These are phyloP conservation scores for Iodosphaeria phyllophila DNA, from an alignment of 2,329 filamentous ascomycete species.

Conservation along the genomic window DNA sequence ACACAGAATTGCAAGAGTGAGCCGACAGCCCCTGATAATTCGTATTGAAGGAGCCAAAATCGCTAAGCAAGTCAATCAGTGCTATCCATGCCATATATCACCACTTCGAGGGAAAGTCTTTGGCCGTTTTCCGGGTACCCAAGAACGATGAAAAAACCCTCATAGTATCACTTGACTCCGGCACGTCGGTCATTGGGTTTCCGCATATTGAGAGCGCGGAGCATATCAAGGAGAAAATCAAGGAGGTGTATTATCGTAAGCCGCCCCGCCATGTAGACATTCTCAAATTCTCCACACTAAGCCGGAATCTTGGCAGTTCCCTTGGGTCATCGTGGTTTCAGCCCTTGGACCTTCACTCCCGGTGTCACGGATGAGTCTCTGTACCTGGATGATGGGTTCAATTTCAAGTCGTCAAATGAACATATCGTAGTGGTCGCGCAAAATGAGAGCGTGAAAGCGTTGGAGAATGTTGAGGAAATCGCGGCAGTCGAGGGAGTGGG, in stretches of 20 bases:
- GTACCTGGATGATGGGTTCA: constrained; percentile 7
- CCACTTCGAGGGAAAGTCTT: constrained; percentile 8
- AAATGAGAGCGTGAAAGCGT: constrained; percentile 7
- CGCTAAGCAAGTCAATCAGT: constrained; percentile 1
- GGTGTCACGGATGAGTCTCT: constrained; percentile 7
- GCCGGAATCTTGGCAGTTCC: constrained; percentile 2
- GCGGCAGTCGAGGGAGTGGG: constrained; percentile 5
- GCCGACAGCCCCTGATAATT: neutral
- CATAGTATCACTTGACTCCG: constrained; percentile 7
- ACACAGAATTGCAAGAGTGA: constrained; percentile 4
- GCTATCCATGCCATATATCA: constrained; percentile 7
- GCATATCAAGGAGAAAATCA: constrained; percentile 7
- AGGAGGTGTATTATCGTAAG: constrained; percentile 7
- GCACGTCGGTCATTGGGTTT: constrained; percentile 7
- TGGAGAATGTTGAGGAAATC: constrained; percentile 9
- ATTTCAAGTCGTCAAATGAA: constrained; percentile 8
- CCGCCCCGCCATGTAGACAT: neutral
- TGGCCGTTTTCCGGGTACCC: constrained; percentile 7
- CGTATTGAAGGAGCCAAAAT: neutral
- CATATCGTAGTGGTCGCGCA: constrained; percentile 8
- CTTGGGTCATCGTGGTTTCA: constrained; percentile 5
- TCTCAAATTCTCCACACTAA: neutral
- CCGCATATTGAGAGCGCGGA: constrained; percentile 7
- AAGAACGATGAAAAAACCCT: constrained; percentile 7
- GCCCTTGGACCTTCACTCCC: constrained; percentile 7